Percentiles rank a stretch among this genome's conserved stretches.
Conservation (phyloP, 805 yeast species). For the Suhomyces sp. region DNA sequence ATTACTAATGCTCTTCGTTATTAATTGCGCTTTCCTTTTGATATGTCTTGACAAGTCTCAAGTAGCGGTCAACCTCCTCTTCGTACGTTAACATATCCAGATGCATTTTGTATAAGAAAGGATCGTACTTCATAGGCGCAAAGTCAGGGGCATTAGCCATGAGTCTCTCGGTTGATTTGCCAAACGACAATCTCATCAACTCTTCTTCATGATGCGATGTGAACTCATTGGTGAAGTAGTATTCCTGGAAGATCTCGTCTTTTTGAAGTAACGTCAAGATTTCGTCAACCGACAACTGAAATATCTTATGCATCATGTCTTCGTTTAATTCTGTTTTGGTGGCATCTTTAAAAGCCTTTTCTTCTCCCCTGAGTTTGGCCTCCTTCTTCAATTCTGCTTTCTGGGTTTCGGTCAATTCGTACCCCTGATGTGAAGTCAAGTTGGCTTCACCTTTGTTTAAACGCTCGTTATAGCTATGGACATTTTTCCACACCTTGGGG, state of each 20-base stretch:
- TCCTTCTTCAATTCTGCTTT: slow-evolving; percentile 6
- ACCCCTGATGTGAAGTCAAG: not conserved
- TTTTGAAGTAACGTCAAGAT: slow-evolving; percentile 23
- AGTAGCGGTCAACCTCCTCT: slow-evolving; percentile 20
- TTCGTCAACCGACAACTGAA: slow-evolving; percentile 12
- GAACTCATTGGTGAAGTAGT: slow-evolving; percentile 23
- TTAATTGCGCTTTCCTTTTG: not conserved
- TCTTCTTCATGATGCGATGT: slow-evolving; percentile 36
- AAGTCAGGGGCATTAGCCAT: slow-evolving; percentile 24
- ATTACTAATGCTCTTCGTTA: not conserved
- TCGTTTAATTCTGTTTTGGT: not conserved
- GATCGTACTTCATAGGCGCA: slow-evolving; percentile 28
- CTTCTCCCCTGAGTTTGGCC: slow-evolving; percentile 4
- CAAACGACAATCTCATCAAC: slow-evolving; percentile 20
- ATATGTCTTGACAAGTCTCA: slow-evolving; percentile 3
- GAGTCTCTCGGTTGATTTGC: slow-evolving; percentile 12
- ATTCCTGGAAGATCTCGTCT: slow-evolving; percentile 29
- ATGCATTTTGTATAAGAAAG: slow-evolving; percentile 19
- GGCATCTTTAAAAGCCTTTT: not conserved
- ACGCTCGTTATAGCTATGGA: slow-evolving; percentile 15
- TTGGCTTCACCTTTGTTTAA: not conserved
- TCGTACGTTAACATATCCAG: slow-evolving; percentile 24
- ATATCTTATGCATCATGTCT: not conserved
- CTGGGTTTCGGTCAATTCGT: slow-evolving; percentile 10
- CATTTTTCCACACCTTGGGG: slow-evolving; percentile 13